Evolutionary conservation across 257 asterid species (phyloP).

Genomic region (Avicennia marina): DNA sequence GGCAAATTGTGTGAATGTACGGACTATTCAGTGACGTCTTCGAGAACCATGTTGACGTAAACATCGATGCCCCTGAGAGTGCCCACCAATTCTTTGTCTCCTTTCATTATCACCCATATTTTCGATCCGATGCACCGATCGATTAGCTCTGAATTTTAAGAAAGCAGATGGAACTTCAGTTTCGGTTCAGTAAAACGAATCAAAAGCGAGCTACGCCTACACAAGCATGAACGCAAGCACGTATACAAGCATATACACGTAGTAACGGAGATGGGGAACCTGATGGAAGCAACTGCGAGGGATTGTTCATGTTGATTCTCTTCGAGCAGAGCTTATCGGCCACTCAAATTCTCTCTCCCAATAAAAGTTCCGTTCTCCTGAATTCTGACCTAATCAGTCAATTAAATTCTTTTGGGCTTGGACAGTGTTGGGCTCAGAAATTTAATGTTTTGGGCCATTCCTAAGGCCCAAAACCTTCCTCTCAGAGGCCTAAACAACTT

Average conservation of each 20-base stretch:
- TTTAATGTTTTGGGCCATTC: too few species aligned
- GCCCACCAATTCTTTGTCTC: constrained; percentile 38
- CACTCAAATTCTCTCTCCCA: too few species aligned
- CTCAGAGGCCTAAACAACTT: too few species aligned
- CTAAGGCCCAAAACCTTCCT: too few species aligned
- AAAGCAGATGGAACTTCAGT: not conserved
- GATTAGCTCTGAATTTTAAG: constrained; percentile 26
- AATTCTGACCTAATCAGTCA: too few species aligned
- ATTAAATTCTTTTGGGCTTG: too few species aligned
- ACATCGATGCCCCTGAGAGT: constrained; percentile 37
- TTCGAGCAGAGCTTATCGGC: too few species aligned
- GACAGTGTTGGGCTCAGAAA: too few species aligned
- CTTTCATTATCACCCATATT: constrained; percentile 42
- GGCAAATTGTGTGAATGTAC: too few species aligned
- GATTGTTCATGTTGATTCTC: too few species aligned
- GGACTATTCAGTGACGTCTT: constrained; percentile 39
- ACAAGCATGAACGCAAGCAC: not conserved
- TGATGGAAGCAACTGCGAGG: constrained; percentile 42
- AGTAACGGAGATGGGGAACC: constrained; percentile 6
- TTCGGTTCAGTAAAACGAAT: not conserved
- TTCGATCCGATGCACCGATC: constrained; percentile 44
- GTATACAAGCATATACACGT: not conserved
- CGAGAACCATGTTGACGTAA: constrained; percentile 38
- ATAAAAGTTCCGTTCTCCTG: too few species aligned
- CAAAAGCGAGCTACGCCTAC: not conserved